Evolutionary conservation across 2,329 filamentous ascomycete genomes (phyloP), one percentile per base, ranked within the genome.

Genomic region (Colletotrichum sp.): DNA sequence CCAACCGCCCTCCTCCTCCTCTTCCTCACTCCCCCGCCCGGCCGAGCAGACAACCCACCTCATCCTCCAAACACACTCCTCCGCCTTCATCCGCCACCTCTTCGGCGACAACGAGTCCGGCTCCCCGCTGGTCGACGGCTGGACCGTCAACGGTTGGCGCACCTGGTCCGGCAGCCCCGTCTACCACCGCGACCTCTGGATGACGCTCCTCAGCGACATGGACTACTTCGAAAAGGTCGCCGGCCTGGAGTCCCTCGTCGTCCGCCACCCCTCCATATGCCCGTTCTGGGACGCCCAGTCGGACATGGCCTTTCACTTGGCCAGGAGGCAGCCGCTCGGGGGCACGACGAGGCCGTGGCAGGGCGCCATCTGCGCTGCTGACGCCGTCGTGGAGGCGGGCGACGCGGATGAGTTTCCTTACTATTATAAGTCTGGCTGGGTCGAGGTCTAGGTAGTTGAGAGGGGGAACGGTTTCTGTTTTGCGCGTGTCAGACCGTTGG

Each of bases 401-500:
- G 16, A 44, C 8, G 16, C 16, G 39, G 39, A 44, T 3, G 39
- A 44, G 39, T 0, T 44, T 4, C 39, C 39, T 44, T 44, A 44
- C 18, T 49, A 49, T 21, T 49, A 49, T 3, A 49, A 4, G 0
- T 21, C 0, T 21, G 44, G 44, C 10, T 49, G 44, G 9, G 6
- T 21, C n/a, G n/a, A 49, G 44, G 6, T 21, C 9, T 49, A 21
- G 18, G 18, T 13, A 1, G 18, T 49, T 49, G 44, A 49, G 18
- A 2, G 3, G 39, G 36, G 36, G 1, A 0, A 3, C 36, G 0
- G 36, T 44, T 44, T 44, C 39, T n/a, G 39, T 44, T 44, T 44
- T 0, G 3, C 39, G 2, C 39, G 39, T 2, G 39, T 44, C 39
- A 1, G 3, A 3, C 1, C 18, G 1, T 3, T 44, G 2, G 39